phyloP scores from a whole-genome alignment of 2,329 filamentous ascomycete species.

The Penicillium sp. region DNA sequence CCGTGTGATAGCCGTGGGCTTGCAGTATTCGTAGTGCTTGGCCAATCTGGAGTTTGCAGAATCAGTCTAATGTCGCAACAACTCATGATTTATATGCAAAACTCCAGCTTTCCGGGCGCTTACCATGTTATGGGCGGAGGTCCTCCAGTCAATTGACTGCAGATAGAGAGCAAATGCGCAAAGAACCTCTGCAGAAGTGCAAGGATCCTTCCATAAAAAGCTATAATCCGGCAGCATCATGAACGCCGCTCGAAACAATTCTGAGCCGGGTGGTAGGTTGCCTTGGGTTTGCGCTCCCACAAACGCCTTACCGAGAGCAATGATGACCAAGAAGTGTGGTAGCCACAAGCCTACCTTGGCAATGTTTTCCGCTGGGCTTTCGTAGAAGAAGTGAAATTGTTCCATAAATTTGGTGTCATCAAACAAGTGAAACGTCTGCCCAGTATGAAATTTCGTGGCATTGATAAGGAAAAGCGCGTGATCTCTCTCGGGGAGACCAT shows the following conservation, averaged over 20 bases:
- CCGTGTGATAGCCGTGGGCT: not conserved
- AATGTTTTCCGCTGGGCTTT: not conserved
- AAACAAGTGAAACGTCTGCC: not conserved
- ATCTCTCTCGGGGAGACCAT: not conserved
- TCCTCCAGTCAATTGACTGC: not conserved
- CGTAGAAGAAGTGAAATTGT: not conserved
- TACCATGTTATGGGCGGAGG: not conserved
- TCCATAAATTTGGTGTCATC: not conserved
- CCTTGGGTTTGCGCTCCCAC: not conserved
- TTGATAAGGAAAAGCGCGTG: slow-evolving; percentile 1
- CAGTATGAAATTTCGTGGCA: not conserved
- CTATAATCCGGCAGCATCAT: slow-evolving; percentile 1
- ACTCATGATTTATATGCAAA: not conserved
- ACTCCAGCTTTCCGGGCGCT: not conserved
- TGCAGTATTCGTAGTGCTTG: not conserved
- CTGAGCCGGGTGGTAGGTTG: not conserved
- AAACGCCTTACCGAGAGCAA: not conserved
- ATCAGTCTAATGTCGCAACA: not conserved
- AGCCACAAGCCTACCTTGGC: not conserved
- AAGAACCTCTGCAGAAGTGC: not conserved
- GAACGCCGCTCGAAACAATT: not conserved
- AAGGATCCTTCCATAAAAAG: not conserved
- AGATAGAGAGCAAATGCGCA: not conserved
- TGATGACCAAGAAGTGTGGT: not conserved
- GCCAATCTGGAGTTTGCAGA: not conserved